These are phyloP conservation scores for Chenopodium suecicum DNA, from an alignment of 148 eudicot genomes.

Conservation along the genomic window DNA sequence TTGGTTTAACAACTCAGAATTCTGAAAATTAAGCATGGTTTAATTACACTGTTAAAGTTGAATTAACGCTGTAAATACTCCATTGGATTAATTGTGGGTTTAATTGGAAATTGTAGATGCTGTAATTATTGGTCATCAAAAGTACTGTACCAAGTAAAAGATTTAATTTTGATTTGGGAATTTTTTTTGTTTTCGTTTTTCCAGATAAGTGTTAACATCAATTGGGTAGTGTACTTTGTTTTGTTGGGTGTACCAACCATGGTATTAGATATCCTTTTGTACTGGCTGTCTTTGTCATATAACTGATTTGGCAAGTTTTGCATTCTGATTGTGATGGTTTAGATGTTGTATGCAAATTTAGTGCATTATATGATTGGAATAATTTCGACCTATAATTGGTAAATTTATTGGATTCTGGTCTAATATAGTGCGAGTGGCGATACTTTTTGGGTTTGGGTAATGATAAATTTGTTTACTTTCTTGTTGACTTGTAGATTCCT, in stretches of 20 bases:
- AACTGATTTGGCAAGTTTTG: constrained; percentile 15
- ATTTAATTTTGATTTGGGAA: background rate
- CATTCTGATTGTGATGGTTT: background rate
- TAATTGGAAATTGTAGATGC: background rate
- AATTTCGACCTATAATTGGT: background rate
- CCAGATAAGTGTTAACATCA: background rate
- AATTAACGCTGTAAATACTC: background rate
- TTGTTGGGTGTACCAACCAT: constrained; percentile 8
- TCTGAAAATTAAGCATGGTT: background rate
- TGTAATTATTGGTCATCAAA: background rate
- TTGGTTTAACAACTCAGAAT: background rate
- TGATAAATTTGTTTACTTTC: background rate
- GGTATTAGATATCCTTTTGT: background rate
- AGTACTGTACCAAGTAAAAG: background rate
- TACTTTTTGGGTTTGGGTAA: background rate
- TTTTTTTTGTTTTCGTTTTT: too few relatives aligned
- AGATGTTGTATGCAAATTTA: constrained; percentile 5
- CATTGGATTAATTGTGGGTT: background rate
- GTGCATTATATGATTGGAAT: background rate
- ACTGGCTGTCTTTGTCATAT: background rate
- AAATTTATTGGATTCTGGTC: background rate
- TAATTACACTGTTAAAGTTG: background rate
- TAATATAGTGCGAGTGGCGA: too few relatives aligned
- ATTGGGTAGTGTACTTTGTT: background rate
- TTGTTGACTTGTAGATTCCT: background rate